These are phyloP conservation scores for Pterocarpus santalinus DNA, from an alignment of 306 rosid species.

Conservation along the genomic window DNA sequence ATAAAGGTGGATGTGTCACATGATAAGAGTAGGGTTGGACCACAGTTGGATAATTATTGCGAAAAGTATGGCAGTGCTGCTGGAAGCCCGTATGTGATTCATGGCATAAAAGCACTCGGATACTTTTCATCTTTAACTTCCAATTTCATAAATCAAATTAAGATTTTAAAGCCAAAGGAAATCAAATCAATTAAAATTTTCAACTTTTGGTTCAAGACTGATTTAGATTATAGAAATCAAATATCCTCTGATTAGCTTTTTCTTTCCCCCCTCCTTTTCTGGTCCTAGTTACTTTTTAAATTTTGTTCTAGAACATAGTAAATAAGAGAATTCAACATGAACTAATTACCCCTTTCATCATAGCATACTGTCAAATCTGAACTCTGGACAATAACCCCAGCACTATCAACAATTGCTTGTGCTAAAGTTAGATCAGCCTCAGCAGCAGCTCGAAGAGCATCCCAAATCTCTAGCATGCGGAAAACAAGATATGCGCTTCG, in stretches of 20 bases:
- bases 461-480: constrained; percentile 88
- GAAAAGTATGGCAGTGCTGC: constrained; percentile 24
- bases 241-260: not conserved
- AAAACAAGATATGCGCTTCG: constrained; percentile 48
- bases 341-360: constrained; percentile 88
- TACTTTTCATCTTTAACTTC: constrained; percentile 11
- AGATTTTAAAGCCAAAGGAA: constrained; percentile 33
- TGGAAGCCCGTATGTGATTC: constrained; percentile 35
- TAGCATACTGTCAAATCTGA: constrained; percentile 93
- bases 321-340: constrained; percentile 37
- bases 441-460: constrained; percentile 97
- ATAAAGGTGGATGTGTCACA: constrained; percentile 46
- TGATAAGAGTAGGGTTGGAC: constrained; percentile 48
- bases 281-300: not conserved
- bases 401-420: constrained; percentile 95
- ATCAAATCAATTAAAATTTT: constrained; percentile 16
- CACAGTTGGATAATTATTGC: constrained; percentile 39
- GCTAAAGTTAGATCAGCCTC: constrained; percentile 91
- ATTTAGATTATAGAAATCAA: constrained; percentile 3
- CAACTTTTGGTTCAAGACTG: constrained; percentile 1
- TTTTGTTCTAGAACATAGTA: not conserved
- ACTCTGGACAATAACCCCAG: constrained; percentile 95
- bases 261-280: not conserved
- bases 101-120: constrained; percentile 35
- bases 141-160: not conserved